phyloP scores from a whole-genome alignment of 768 basidiomycete genomes.

The Pisolithus microcarpus region DNA sequence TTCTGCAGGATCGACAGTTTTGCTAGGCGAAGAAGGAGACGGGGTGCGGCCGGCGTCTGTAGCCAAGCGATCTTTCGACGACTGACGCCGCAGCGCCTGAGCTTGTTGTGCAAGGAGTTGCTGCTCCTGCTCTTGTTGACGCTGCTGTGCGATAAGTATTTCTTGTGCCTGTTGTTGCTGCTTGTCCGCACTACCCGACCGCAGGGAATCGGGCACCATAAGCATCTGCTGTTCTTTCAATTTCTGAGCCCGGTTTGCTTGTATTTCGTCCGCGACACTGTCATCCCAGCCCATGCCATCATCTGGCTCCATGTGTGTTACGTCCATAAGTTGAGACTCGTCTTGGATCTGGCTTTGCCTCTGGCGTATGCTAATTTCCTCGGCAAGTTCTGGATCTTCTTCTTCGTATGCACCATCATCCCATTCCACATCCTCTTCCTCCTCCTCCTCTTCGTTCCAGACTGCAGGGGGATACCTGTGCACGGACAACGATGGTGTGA shows the following conservation, averaged over 20 bases:
- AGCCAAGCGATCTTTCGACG: slow-evolving; percentile 44
- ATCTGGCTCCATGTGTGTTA: slow-evolving; percentile 54
- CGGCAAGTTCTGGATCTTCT: slow-evolving; percentile 56
- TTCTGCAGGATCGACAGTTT: slow-evolving; percentile 57
- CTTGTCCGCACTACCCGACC: slow-evolving; percentile 26
- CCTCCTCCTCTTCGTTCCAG: slow-evolving; percentile 72
- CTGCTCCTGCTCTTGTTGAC: slow-evolving; percentile 30
- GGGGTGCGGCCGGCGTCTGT: slow-evolving; percentile 18
- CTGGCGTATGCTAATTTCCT: slow-evolving; percentile 42
- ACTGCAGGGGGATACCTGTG: slow-evolving; percentile 77
- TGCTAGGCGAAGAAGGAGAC: slow-evolving; percentile 24
- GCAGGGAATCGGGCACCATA: slow-evolving; percentile 30
- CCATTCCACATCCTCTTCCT: slow-evolving; percentile 44
- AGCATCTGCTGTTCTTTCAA: slow-evolving; percentile 16
- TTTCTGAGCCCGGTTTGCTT: slow-evolving; percentile 25
- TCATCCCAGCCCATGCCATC: slow-evolving; percentile 91
- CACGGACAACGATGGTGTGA: slow-evolving; percentile 60
- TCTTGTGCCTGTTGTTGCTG: slow-evolving; percentile 24
- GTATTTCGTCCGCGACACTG: slow-evolving; percentile 46
- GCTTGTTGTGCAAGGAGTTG: slow-evolving; percentile 13
- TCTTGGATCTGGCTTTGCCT: slow-evolving; percentile 30
- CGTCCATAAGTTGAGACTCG: slow-evolving; percentile 22
- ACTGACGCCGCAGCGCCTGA: slow-evolving; percentile 32
- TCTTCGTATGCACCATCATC: slow-evolving; percentile 68
- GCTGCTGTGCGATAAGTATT: slow-evolving; percentile 24